phyloP scores from a whole-genome alignment of 2,329 filamentous ascomycete species.

The Pezicula neosporulosa region DNA sequence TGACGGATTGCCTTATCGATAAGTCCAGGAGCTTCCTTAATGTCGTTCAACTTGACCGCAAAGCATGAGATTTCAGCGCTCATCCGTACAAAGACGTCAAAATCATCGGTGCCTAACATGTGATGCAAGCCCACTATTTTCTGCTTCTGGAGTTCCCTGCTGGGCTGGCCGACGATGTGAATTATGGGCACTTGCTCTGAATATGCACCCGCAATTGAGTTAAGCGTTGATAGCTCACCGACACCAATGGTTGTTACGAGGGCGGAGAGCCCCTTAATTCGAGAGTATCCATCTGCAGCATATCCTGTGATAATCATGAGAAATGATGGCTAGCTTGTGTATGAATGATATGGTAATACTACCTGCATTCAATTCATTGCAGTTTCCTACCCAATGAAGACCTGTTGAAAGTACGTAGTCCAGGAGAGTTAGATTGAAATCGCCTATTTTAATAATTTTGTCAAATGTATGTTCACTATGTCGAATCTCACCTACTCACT shows the following conservation, averaged over 20 bases:
- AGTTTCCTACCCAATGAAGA: constrained; percentile 62
- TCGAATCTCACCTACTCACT: no score
- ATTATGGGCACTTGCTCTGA: constrained; percentile 51
- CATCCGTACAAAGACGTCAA: neutral
- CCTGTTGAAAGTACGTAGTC: constrained; percentile 57
- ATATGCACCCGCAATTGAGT: constrained; percentile 54
- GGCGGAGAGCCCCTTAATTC: constrained; percentile 42
- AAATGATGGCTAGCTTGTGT: no score
- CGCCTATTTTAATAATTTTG: constrained; percentile 34
- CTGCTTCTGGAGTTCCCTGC: constrained; percentile 1
- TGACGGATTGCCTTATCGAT: neutral
- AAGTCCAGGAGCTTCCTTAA: neutral
- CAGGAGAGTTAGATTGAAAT: constrained; percentile 66
- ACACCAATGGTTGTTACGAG: constrained; percentile 47
- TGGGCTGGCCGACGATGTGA: constrained; percentile 47
- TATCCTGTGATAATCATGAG: constrained; percentile 38
- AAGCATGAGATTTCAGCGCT: neutral
- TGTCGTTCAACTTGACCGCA: neutral
- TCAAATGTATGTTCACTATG: no score
- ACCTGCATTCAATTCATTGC: constrained; percentile 62
- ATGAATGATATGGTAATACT: no score
- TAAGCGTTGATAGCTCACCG: constrained; percentile 50
- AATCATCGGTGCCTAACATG: constrained; percentile 44
- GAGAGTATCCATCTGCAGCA: constrained; percentile 47
- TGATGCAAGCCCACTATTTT: constrained; percentile 41